A percentile compares a stretch with the other conserved stretches of the same genome.
Conservation (phyloP, 768 basidiomycete species). For the Leccinum imitatum region DNA sequence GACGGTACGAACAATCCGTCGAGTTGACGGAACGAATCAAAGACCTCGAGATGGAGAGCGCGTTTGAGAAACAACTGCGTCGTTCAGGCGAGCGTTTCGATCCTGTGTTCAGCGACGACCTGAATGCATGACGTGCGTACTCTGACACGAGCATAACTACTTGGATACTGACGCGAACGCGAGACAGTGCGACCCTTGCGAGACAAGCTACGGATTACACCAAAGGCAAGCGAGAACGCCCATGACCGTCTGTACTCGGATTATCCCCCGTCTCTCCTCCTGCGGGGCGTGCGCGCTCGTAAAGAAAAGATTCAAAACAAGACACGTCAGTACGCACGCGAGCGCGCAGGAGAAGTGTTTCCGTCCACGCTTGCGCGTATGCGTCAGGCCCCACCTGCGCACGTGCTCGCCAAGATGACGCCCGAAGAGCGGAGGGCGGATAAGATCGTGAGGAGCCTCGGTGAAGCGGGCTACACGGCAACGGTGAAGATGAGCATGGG, state of each 20-base stretch:
- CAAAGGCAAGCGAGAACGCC: slow-evolving; percentile 40
- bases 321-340: slow-evolving; percentile 58
- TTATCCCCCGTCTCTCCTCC: slow-evolving; percentile 49
- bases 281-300: slow-evolving; percentile 53
- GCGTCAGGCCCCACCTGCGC: slow-evolving; percentile 62
- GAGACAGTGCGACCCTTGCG: slow-evolving; percentile 39
- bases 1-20: slow-evolving; percentile 40
- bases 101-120: slow-evolving; percentile 29
- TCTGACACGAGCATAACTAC: neutral
- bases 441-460: slow-evolving; percentile 46
- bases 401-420: slow-evolving; percentile 53
- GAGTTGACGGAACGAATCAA: slow-evolving; percentile 33
- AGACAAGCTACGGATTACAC: slow-evolving; percentile 32
- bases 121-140: slow-evolving; percentile 24
- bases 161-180: slow-evolving; percentile 6
- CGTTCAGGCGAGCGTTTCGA: slow-evolving; percentile 18
- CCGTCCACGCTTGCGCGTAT: slow-evolving; percentile 45
- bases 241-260: slow-evolving; percentile 40
- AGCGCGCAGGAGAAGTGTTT: slow-evolving; percentile 63
- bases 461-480: slow-evolving; percentile 74
- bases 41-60: slow-evolving; percentile 37
- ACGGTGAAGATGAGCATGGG: slow-evolving; percentile 57
- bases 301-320: slow-evolving; percentile 62
- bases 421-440: slow-evolving; percentile 48
- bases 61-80: slow-evolving; percentile 37